Conservation (phyloP, 2,329 filamentous ascomycete genomes). For the Dactylellina cionopaga region DNA sequence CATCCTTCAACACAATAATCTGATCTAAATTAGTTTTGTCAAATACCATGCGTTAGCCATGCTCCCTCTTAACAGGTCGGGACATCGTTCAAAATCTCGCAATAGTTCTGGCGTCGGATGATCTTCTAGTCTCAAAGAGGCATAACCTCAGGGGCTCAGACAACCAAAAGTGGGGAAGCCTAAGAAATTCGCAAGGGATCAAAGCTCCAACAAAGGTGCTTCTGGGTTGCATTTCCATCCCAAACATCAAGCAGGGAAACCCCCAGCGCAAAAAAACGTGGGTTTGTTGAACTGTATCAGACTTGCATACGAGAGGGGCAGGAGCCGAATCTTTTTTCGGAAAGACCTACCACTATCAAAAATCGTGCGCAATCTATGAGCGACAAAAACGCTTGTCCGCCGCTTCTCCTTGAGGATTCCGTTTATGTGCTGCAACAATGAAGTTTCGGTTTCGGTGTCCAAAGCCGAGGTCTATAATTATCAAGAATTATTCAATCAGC, state of each 20-base stretch:
- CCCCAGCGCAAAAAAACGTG: slow-evolving; percentile 42
- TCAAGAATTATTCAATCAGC: slow-evolving; percentile 37
- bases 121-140: slow-evolving; percentile 32
- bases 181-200: slow-evolving; percentile 13
- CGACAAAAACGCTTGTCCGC: slow-evolving; percentile 92
- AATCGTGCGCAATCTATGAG: slow-evolving; percentile 90
- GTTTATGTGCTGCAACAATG: slow-evolving; percentile 90
- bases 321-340: slow-evolving; percentile 21
- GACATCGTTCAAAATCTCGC: slow-evolving; percentile 42
- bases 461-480: slow-evolving; percentile 76
- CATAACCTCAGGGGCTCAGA: slow-evolving; percentile 38
- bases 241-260: slow-evolving; percentile 36
- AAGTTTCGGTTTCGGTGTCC: slow-evolving; percentile 92
- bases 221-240: slow-evolving; percentile 35
- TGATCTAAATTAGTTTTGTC: slow-evolving; percentile 66
- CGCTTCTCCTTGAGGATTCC: slow-evolving; percentile 86
- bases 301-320: slow-evolving; percentile 20
- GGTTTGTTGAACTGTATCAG: slow-evolving; percentile 41
- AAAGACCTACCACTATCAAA: slow-evolving; percentile 73
- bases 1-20: slow-evolving; percentile 89
- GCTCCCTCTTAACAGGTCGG: neutral
- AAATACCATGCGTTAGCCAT: neutral
- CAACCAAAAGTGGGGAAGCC: slow-evolving; percentile 23
- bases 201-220: slow-evolving; percentile 19
- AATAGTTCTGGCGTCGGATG: slow-evolving; percentile 14